These are phyloP conservation scores for Populus euphratica DNA, from an alignment of 345 rosid species.

Conservation along the genomic window DNA sequence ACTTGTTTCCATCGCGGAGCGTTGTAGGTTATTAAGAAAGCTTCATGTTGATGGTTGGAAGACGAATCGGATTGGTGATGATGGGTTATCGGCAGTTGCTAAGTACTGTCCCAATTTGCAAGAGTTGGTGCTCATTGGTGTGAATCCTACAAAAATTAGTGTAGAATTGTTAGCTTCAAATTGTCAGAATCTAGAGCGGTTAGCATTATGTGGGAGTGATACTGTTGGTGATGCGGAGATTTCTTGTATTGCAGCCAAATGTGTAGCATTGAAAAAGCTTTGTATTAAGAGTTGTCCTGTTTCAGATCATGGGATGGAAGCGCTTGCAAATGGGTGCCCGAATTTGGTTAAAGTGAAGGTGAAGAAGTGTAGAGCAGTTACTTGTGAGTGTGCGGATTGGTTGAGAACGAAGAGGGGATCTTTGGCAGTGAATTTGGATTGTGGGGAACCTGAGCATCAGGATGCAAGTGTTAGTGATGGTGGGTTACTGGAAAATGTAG, in stretches of 20 bases:
- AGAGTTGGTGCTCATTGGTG: slow-evolving; percentile 69
- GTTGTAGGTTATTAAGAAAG: slow-evolving; percentile 62
- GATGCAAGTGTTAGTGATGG: slow-evolving; percentile 54
- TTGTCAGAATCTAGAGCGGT: slow-evolving; percentile 60
- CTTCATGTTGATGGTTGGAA: slow-evolving; percentile 81
- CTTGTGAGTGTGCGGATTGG: slow-evolving; percentile 48
- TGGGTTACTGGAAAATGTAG: slow-evolving; percentile 46
- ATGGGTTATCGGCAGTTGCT: slow-evolving; percentile 54
- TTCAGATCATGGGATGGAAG: slow-evolving; percentile 65
- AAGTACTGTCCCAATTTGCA: slow-evolving; percentile 60
- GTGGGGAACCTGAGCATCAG: slow-evolving; percentile 43
- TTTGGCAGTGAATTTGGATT: slow-evolving; percentile 57
- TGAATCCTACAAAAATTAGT: slow-evolving; percentile 57
- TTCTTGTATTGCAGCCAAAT: slow-evolving; percentile 63
- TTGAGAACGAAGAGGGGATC: slow-evolving; percentile 45
- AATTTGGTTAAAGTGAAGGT: slow-evolving; percentile 77
- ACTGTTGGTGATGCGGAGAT: slow-evolving; percentile 66
- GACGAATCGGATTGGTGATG: slow-evolving; percentile 62
- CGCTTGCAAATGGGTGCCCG: slow-evolving; percentile 66
- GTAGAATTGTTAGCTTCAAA: slow-evolving; percentile 54
- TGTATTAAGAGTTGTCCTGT: slow-evolving; percentile 69
- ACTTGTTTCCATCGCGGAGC: slow-evolving; percentile 43
- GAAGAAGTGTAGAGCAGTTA: slow-evolving; percentile 76
- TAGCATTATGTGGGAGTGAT: slow-evolving; percentile 73
- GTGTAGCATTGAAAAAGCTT: slow-evolving; percentile 65